Evolutionary conservation across 2,329 filamentous ascomycete genomes (phyloP).

Genomic region (Didymella segeticola): DNA sequence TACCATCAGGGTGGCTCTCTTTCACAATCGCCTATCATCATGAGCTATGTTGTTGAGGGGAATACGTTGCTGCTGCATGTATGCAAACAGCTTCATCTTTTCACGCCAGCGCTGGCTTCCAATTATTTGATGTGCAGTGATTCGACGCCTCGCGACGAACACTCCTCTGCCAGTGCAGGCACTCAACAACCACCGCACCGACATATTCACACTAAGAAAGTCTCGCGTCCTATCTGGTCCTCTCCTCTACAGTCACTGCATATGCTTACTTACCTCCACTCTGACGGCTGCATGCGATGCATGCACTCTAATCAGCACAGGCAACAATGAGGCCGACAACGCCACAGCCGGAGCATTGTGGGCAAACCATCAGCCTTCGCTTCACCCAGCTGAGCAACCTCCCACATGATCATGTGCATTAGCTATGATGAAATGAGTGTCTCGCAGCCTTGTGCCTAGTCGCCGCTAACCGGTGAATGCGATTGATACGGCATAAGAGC

Average conservation of each 20-base stretch:
- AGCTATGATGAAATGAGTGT: neutral
- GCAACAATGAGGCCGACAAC: conserved; percentile 11
- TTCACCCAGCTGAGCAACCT: conserved; percentile 1
- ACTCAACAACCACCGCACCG: neutral
- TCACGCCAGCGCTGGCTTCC: neutral
- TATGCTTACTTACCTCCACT: neutral
- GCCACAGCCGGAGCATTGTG: conserved; percentile 3
- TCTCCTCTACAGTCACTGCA: no score
- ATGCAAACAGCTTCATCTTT: neutral
- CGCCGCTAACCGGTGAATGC: conserved; percentile 2
- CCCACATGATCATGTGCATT: neutral
- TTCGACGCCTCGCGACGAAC: neutral
- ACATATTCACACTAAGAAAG: no score
- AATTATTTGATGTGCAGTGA: neutral
- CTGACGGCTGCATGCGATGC: neutral
- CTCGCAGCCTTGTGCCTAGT: neutral
- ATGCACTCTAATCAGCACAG: conserved; percentile 1
- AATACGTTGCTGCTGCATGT: neutral
- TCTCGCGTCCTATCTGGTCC: no score
- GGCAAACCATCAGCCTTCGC: conserved; percentile 8
- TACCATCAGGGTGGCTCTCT: no score
- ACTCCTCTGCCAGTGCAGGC: neutral
- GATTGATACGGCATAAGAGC: neutral
- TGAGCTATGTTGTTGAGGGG: no score
- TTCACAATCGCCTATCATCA: no score